phyloP scores from a whole-genome alignment of 495 filamentous ascomycete species.

The Xylaria bambusicola region DNA sequence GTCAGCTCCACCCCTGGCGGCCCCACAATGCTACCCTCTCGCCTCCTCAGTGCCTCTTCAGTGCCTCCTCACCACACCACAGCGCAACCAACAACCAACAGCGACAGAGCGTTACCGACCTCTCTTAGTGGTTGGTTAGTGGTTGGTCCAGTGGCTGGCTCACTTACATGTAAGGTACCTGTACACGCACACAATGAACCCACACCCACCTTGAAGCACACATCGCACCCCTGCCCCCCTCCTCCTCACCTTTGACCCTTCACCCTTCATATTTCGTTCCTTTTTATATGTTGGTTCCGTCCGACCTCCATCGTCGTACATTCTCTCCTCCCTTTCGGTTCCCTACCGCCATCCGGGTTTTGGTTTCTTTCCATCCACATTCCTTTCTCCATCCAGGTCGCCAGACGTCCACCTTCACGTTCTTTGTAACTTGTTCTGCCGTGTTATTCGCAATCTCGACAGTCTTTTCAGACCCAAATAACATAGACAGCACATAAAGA shows the following conservation, averaged over 20 bases:
- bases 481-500: constrained; percentile 9
- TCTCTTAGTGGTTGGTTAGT: no score
- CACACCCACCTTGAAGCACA: no score
- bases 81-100: background rate
- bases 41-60: no score
- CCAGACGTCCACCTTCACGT: constrained; percentile 31
- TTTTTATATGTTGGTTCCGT: constrained; percentile 24
- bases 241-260: background rate
- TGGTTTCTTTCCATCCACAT: constrained; percentile 23
- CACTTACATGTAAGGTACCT: background rate
- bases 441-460: constrained; percentile 10
- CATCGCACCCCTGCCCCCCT: background rate
- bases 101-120: no score
- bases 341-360: constrained; percentile 7
- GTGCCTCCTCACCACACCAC: background rate
- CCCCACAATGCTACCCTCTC: no score
- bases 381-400: constrained; percentile 34
- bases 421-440: constrained; percentile 7
- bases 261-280: constrained; percentile 16
- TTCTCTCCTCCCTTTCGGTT: constrained; percentile 24
- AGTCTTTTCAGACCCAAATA: background rate
- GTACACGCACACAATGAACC: background rate
- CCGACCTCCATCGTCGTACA: constrained; percentile 21
- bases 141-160: no score
- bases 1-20: constrained; percentile 10